phyloP scores from a whole-genome alignment of 768 basidiomycete genomes.

The Lactarius sp. region DNA sequence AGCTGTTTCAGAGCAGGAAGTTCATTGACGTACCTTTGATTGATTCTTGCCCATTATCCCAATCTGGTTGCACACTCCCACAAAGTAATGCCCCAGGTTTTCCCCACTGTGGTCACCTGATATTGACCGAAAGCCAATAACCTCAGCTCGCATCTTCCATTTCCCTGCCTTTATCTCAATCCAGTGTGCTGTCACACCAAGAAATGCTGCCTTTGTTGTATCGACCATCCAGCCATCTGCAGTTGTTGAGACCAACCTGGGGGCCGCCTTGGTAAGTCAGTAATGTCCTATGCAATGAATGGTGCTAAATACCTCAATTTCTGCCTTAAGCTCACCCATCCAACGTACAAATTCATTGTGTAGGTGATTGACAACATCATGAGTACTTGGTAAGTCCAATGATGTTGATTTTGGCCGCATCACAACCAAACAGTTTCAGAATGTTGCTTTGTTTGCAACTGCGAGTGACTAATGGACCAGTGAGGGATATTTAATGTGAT shows the following conservation, averaged over 20 bases:
- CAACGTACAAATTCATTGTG: neutral
- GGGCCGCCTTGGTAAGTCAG: neutral
- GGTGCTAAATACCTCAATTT: neutral
- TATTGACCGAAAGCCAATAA: neutral
- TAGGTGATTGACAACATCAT: too few species aligned
- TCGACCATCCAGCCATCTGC: neutral
- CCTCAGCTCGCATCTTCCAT: neutral
- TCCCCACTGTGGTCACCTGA: neutral
- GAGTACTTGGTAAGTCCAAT: neutral
- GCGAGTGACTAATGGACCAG: neutral
- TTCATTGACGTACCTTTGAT: neutral
- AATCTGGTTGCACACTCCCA: neutral
- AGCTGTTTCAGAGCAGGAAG: too few species aligned
- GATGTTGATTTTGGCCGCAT: neutral
- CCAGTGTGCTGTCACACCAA: too few species aligned
- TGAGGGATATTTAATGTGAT: neutral
- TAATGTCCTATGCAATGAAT: neutral
- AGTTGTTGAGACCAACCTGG: neutral
- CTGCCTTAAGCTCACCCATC: neutral
- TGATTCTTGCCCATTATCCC: neutral
- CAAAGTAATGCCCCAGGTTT: constrained; percentile 1
- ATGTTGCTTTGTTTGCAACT: too few species aligned
- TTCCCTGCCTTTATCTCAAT: neutral
- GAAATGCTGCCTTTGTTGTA: too few species aligned
- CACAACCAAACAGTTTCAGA: neutral